Evolutionary conservation across 1,284 basidiomycete species (phyloP).

Genomic region (Taiwanofungus camphoratus): DNA sequence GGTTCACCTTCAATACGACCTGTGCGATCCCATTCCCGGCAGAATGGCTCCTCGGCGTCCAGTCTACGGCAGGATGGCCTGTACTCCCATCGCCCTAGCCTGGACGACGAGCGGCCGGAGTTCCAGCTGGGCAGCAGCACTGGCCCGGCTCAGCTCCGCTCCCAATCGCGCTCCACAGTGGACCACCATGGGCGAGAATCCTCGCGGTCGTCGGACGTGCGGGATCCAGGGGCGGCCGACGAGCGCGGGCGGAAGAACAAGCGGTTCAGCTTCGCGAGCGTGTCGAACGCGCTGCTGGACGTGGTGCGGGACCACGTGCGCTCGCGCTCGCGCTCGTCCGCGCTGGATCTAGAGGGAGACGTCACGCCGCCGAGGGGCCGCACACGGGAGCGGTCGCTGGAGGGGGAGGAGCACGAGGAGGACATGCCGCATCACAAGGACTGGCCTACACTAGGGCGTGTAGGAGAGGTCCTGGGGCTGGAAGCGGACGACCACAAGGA

Average conservation of each 20-base stretch:
- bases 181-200: slow-evolving; percentile 10
- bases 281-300: slow-evolving; percentile 32
- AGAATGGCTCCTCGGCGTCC: slow-evolving; percentile 18
- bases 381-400: slow-evolving; percentile 19
- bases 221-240: slow-evolving; percentile 16
- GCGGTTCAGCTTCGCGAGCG: slow-evolving; percentile 33
- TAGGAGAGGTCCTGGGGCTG: slow-evolving; percentile 35
- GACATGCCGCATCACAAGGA: slow-evolving; percentile 12
- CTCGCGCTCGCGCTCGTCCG: slow-evolving; percentile 29
- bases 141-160: slow-evolving; percentile 13
- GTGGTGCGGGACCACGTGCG: slow-evolving; percentile 37
- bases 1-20: no score
- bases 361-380: slow-evolving; percentile 22
- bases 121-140: slow-evolving; percentile 22
- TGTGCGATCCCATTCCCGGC: slow-evolving; percentile 7
- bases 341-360: slow-evolving; percentile 13
- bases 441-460: slow-evolving; percentile 19
- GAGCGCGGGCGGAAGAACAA: slow-evolving; percentile 31
- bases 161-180: slow-evolving; percentile 9
- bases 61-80: slow-evolving; percentile 12
- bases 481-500: slow-evolving; percentile 43
- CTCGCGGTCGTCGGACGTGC: slow-evolving; percentile 13
- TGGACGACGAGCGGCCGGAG: slow-evolving; percentile 24
- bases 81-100: slow-evolving; percentile 25
- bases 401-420: slow-evolving; percentile 16